Evolutionary conservation across 2,329 filamentous ascomycete genomes (phyloP), one percentile per base, ranked within the genome.

Genomic region (Blastomyces emzantsi): DNA sequence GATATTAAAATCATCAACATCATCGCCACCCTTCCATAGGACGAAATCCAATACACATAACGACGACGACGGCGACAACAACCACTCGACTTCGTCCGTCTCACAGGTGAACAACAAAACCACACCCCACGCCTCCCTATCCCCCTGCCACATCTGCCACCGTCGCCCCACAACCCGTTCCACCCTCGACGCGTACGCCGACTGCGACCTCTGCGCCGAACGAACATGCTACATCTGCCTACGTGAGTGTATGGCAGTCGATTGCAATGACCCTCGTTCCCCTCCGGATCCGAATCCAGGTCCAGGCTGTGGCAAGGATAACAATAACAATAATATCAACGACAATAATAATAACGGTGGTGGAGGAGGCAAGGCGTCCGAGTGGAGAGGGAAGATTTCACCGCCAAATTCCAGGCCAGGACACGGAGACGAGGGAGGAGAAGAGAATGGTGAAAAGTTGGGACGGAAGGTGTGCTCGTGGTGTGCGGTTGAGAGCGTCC

Each of bases 201-300:
- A 78, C 64, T 78, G 75, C 64, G 73, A 76, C 61, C 62, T 77
- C 15, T 78, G 76, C 61, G 69, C 69, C 9, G 65, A 74, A 52
- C 70, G 76, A 47, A 72, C 75, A 45, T 78, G 76, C 61, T 78
- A 76, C 64, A 76, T 78, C 47, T 78, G 76, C 68, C 67, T 78
- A 54, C 71, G 76, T 19, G 72, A 76, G 62, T 78, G 76, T 61
- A 74, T 76, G 60, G 68, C 71, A 6, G 22, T 66, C 19, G 63
- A 71, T 58, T 78, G 75, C 62, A 62, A 66, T n/a, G 67, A 67
- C 9, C 64, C 58, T 49, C 28, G 25, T 25, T 41, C 43, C 39
- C 49, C 25, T 15, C 8, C 11, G 19, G 19, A 36, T n/a, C 13
- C n/a, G 22, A 17, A 58, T 47, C n/a, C 41, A 39, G 30, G 39